Evolutionary conservation across 2,329 filamentous ascomycete genomes (phyloP).

Genomic region (Trichoderma pleuroti): DNA sequence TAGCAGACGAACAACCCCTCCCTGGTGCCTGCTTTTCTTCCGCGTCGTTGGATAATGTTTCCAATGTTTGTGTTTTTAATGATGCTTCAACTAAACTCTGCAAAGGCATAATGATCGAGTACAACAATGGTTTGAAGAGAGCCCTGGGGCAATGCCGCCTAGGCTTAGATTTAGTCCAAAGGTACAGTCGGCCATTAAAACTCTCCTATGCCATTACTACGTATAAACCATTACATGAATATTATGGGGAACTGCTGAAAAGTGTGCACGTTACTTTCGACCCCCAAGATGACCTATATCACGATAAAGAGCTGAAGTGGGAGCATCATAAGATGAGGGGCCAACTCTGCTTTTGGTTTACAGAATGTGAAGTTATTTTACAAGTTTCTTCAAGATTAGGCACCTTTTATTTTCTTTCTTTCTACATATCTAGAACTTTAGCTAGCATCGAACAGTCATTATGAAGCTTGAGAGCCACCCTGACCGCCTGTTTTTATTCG

Average conservation of each 20-base stretch:
- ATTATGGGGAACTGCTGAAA: no score
- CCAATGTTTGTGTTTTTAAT: background rate
- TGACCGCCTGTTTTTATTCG: no score
- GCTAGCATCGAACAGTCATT: no score
- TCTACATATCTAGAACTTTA: no score
- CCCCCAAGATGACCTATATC: no score
- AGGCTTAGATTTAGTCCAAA: background rate
- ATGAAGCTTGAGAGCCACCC: no score
- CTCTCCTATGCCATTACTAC: background rate
- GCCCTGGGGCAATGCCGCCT: background rate
- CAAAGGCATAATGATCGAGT: background rate
- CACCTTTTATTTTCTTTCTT: no score
- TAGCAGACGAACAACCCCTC: accelerated
- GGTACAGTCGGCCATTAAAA: background rate
- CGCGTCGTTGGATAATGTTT: background rate
- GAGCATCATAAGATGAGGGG: background rate
- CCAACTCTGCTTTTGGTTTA: background rate
- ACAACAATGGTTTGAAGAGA: background rate
- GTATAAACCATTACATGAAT: no score
- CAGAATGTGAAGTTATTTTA: background rate
- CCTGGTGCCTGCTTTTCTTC: background rate
- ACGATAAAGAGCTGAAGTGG: background rate
- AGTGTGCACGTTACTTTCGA: no score
- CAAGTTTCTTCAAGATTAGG: background rate
- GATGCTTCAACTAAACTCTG: background rate